These are phyloP conservation scores for Starmerella vaccinii DNA, from an alignment of 805 yeast genomes.

Conservation along the genomic window DNA sequence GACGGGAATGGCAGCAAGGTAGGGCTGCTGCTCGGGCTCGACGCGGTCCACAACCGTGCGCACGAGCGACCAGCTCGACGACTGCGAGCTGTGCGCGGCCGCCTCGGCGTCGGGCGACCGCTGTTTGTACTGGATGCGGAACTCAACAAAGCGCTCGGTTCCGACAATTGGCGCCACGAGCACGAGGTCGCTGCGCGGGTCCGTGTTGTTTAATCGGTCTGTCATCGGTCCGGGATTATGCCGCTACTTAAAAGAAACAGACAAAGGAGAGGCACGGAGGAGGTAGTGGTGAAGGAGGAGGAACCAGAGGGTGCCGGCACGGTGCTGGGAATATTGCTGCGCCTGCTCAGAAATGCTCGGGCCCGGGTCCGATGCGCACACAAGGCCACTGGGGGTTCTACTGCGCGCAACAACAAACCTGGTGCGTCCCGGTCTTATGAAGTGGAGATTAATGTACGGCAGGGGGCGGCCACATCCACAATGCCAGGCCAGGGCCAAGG, in stretches of 20 bases:
- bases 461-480: not conserved
- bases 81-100: not conserved
- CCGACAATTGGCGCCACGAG: slow-evolving; percentile 12
- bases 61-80: slow-evolving; percentile 10
- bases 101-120: not conserved
- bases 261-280: too few species aligned
- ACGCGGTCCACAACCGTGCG: slow-evolving; percentile 9
- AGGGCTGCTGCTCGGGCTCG: slow-evolving; percentile 5
- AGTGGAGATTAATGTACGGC: not conserved
- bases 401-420: not conserved
- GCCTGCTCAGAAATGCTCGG: not conserved
- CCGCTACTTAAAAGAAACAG: too few species aligned
- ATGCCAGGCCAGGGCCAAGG: not conserved
- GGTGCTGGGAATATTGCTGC: not conserved
- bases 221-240: too few species aligned
- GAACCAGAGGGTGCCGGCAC: too few species aligned
- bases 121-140: slow-evolving; percentile 7
- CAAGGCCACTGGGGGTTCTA: not conserved
- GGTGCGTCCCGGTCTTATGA: not conserved
- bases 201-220: not conserved
- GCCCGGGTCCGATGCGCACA: not conserved
- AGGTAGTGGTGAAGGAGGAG: too few species aligned
- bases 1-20: slow-evolving; percentile 15
- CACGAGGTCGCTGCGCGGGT: slow-evolving; percentile 6
- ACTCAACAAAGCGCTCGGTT: slow-evolving; percentile 12